Evolutionary conservation across 2,329 filamentous ascomycete genomes (phyloP).

Genomic region (Aspergillus sp.): DNA sequence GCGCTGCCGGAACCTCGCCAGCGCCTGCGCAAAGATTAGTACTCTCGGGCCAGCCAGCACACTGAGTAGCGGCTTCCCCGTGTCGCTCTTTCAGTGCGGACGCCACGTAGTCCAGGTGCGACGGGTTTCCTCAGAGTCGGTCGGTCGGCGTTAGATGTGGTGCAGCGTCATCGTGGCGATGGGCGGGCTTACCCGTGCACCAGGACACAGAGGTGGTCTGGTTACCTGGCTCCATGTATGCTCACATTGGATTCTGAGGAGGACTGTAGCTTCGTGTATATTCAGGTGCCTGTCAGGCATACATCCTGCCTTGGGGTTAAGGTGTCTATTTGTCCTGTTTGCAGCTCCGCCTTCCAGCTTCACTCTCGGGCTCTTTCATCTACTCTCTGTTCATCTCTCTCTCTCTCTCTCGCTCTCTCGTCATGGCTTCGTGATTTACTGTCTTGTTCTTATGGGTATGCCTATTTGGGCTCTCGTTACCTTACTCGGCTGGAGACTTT

Average conservation of each 20-base stretch:
- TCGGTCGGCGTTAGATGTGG: conserved; percentile 6
- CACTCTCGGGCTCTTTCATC: too few relatives aligned
- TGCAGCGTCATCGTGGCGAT: conserved; percentile 6
- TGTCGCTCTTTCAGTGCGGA: conserved; percentile 43
- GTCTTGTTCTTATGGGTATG: too few relatives aligned
- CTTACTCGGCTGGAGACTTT: too few relatives aligned
- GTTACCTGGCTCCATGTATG: conserved; percentile 8
- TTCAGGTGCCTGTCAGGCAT: not conserved
- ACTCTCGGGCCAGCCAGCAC: conserved; percentile 74
- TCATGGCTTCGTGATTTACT: too few relatives aligned
- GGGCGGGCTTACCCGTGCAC: conserved; percentile 47
- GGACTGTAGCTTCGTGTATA: not conserved
- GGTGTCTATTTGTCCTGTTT: too few relatives aligned
- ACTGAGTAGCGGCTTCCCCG: conserved; percentile 64
- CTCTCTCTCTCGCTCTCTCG: too few relatives aligned
- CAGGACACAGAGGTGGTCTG: conserved; percentile 52
- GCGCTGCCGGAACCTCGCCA: conserved; percentile 65
- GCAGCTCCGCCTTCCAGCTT: too few relatives aligned
- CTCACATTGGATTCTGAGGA: not conserved
- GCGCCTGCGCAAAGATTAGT: conserved; percentile 74
- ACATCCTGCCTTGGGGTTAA: not conserved
- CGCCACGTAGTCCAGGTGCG: conserved; percentile 48
- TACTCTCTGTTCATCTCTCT: too few relatives aligned
- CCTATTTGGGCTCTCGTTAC: too few relatives aligned
- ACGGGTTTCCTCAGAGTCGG: conserved; percentile 53